Percentiles rank a stretch among this genome's conserved stretches.
These are phyloP conservation scores for Brassica incana DNA, from an alignment of 345 rosid genomes.

Conservation along the genomic window DNA sequence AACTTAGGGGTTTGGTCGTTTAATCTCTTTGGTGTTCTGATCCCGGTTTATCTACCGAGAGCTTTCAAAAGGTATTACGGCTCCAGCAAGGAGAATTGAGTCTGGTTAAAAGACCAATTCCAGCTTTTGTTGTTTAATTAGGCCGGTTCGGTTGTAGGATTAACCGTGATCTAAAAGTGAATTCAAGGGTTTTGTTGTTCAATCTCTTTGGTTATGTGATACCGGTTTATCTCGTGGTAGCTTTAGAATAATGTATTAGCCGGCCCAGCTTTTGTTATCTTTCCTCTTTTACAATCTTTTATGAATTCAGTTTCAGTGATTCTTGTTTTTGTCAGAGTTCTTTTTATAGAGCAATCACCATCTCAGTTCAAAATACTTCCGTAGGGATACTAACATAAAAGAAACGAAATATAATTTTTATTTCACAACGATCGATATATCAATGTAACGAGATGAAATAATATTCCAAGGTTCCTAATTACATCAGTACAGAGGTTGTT, in stretches of 20 bases:
- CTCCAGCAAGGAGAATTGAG: conserved; percentile 32
- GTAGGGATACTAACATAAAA: background rate
- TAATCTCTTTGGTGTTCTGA: conserved; percentile 80
- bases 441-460: conserved; percentile 3
- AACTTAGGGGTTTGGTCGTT: conserved; percentile 82
- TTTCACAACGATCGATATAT: background rate
- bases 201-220: background rate
- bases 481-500: conserved; percentile 19
- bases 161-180: background rate
- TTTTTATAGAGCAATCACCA: background rate
- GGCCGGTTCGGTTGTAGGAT: background rate
- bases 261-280: background rate
- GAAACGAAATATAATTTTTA: background rate
- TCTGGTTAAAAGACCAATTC: conserved; percentile 10
- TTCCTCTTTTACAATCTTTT: background rate
- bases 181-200: background rate
- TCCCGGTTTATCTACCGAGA: conserved; percentile 79
- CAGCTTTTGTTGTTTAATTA: background rate
- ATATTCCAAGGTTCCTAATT: conserved; percentile 23
- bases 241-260: background rate
- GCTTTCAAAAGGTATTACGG: conserved; percentile 73
- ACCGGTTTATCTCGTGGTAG: background rate
- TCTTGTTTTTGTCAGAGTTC: background rate
- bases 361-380: background rate
- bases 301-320: background rate